phyloP scores from a whole-genome alignment of 2,329 filamentous ascomycete species.

The Neonectria coccinea region DNA sequence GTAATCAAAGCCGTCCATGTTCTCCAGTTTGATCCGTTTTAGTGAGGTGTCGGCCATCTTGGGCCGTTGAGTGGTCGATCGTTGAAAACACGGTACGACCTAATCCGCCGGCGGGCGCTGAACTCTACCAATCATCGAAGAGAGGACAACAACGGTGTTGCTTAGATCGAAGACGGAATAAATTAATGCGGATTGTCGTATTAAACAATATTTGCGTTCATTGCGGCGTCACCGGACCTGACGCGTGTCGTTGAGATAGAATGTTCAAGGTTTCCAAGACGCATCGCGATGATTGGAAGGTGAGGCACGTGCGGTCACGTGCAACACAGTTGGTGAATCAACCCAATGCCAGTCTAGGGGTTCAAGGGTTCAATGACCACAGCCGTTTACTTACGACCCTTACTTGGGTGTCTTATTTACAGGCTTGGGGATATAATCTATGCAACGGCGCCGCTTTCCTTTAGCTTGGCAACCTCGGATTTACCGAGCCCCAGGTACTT shows the following conservation, averaged over 20 bases:
- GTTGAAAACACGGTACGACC: neutral
- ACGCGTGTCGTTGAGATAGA: neutral
- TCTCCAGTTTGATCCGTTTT: neutral
- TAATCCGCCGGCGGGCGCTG: neutral
- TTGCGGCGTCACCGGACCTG: neutral
- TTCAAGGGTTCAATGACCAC: neutral
- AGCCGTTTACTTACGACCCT: neutral
- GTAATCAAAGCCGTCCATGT: neutral
- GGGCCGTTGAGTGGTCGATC: neutral
- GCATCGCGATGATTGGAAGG: neutral
- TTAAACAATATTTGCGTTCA: conserved; percentile 2
- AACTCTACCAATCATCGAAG: neutral
- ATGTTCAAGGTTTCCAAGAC: neutral
- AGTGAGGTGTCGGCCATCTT: neutral
- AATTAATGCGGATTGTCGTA: too few species aligned
- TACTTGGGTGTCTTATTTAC: neutral
- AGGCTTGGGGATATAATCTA: conserved; percentile 46
- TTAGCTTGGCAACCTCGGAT: conserved; percentile 71
- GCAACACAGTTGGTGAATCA: neutral
- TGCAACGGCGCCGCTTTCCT: conserved; percentile 73
- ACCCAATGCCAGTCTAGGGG: neutral
- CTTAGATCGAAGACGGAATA: neutral
- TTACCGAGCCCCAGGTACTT: conserved; percentile 71
- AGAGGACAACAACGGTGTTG: too few species aligned
- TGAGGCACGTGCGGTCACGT: conserved; percentile 4